phyloP scores from a whole-genome alignment of 1,139 yeast genomes.

The Kodamaea arcana region DNA sequence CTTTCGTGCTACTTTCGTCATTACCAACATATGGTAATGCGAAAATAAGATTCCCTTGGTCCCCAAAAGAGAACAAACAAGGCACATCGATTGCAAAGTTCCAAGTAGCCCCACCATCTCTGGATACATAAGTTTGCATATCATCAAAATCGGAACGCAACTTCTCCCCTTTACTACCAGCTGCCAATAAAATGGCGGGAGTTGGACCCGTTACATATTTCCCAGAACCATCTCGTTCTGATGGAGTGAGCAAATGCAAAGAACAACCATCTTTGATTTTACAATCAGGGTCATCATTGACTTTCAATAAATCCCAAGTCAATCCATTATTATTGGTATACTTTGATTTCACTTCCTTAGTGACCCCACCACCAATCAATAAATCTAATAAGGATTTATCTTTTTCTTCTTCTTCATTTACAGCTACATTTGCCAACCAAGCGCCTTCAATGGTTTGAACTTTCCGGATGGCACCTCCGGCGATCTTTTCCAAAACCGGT shows the following conservation, averaged over 20 bases:
- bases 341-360: slow-evolving; percentile 18
- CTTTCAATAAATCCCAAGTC: slow-evolving; percentile 53
- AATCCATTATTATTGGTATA: slow-evolving; percentile 64
- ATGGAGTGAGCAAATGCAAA: slow-evolving; percentile 50
- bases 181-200: slow-evolving; percentile 66
- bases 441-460: slow-evolving; percentile 67
- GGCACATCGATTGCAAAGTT: slow-evolving; percentile 51
- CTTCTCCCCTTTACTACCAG: slow-evolving; percentile 50
- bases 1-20: slow-evolving; percentile 15
- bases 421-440: slow-evolving; percentile 51
- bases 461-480: slow-evolving; percentile 43
- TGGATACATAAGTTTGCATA: slow-evolving; percentile 57
- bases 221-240: slow-evolving; percentile 54
- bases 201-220: slow-evolving; percentile 59
- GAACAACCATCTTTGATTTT: slow-evolving; percentile 47
- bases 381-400: slow-evolving; percentile 24
- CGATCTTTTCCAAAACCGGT: slow-evolving; percentile 42
- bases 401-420: slow-evolving; percentile 9
- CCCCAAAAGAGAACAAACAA: slow-evolving; percentile 64
- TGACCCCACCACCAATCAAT: slow-evolving; percentile 23
- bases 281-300: slow-evolving; percentile 46
- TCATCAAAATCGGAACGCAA: slow-evolving; percentile 20
- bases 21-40: slow-evolving; percentile 47
- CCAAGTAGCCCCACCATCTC: slow-evolving; percentile 82
- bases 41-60: slow-evolving; percentile 71